Conservation (phyloP, 768 basidiomycete genomes). For the Tricholoma matsutake region DNA sequence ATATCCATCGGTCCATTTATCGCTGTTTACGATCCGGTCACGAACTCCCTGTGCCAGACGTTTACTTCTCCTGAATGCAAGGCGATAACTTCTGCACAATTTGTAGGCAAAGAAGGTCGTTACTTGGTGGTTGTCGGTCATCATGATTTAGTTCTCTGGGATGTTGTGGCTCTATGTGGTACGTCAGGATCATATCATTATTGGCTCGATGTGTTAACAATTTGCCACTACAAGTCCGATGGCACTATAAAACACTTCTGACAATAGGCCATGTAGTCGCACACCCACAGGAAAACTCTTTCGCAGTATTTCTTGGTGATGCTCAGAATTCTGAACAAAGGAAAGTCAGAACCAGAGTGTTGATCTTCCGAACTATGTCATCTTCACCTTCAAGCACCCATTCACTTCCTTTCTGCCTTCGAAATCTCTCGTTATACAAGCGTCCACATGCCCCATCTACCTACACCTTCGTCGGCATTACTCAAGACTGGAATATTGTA, state of each 20-base stretch:
- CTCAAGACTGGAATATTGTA: conserved; percentile 59
- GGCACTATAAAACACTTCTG: conserved; percentile 43
- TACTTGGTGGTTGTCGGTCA: conserved; percentile 57
- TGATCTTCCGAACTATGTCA: conserved; percentile 47
- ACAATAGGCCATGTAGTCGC: conserved; percentile 46
- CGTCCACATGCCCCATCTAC: conserved; percentile 27
- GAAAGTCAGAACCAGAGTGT: conserved; percentile 33
- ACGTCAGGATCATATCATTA: conserved; percentile 20
- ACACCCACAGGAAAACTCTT: conserved; percentile 55
- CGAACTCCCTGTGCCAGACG: conserved; percentile 56
- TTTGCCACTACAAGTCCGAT: conserved; percentile 43
- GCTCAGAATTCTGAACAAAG: conserved; percentile 20
- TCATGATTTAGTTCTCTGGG: conserved; percentile 64
- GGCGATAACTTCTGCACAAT: conserved; percentile 45
- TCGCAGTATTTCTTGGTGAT: conserved; percentile 52
- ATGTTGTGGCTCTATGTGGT: conserved; percentile 64
- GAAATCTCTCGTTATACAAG: conserved; percentile 40
- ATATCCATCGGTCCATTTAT: conserved; percentile 65
- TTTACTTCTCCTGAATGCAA: conserved; percentile 56
- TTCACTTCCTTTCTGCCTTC: conserved; percentile 61
- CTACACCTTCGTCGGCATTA: conserved; percentile 69
- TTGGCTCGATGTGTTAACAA: not conserved
- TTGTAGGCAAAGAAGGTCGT: conserved; percentile 70
- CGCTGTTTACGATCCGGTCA: conserved; percentile 69
- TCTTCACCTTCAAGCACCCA: conserved; percentile 40